Evolutionary conservation across 768 basidiomycete species (phyloP), one percentile per base, ranked within the genome.

Genomic region (Coprinellus micaceus): DNA sequence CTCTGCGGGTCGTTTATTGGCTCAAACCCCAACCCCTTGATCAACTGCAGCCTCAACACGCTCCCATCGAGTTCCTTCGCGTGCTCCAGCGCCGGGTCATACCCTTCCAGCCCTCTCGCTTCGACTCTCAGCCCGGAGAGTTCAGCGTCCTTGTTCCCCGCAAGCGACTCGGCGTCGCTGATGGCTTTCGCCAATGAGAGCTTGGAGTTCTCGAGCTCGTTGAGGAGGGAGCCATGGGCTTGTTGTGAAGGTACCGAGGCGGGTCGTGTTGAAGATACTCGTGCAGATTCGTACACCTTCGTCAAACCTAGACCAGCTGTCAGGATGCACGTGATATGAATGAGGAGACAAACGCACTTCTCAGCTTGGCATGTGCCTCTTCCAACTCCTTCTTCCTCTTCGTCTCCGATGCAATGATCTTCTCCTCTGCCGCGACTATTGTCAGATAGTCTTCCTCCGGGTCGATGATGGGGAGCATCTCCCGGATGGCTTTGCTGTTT

Each of bases 391-490:
- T 85, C 69, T 81, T 86, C 49, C 83, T 73, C 53, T 70, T 75
- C 6, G 78, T 72, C 57, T 86, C 82, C 10, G 82, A 82, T 6
- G 76, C 62, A 13, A 79, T 79, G 65, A 89, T 84, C 60, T 79
- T 83, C 57, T 90, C 84, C 61, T 91, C 88, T 7, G 88, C 84
- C 6, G 80, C 82, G 15, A 84, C 82, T 48, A 92, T 88, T 12
- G 86, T 85, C 56, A 86, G 71, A 65, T 84, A 90, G 68, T 92
- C 90, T 52, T 90, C 88, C 41, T 87, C 85, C 11, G 88, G 87
- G 63, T 89, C 84, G 53, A 92, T 88, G 56, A 90, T 84, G 3
- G 81, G 78, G 29, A 81, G 73, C 81, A 91, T 88, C 58, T 84
- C 84, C 60, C 77, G 78, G 45, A 90, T 83, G 17, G 85, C 80